phyloP scores from a whole-genome alignment of 768 basidiomycete genomes.

The Lyophyllum shimeji region DNA sequence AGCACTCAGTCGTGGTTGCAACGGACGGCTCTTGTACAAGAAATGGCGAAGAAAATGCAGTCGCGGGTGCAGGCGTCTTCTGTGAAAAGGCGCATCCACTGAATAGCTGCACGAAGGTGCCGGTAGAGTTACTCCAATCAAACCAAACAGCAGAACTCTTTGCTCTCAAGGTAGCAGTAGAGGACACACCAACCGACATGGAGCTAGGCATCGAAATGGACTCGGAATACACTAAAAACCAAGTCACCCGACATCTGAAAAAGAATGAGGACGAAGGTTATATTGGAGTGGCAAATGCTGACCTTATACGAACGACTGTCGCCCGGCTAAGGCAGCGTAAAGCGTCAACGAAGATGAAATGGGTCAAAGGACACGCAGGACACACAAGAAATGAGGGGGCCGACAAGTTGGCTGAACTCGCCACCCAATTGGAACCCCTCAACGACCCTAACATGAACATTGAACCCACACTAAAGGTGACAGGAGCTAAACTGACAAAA shows the following conservation, averaged over 20 bases:
- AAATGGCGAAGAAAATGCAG: not conserved
- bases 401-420: constrained; percentile 5
- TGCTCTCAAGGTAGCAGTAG: not conserved
- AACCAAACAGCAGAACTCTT: not conserved
- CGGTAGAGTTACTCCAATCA: not conserved
- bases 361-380: constrained; percentile 18
- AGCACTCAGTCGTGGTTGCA: too few relatives aligned
- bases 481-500: not conserved
- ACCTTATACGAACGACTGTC: not conserved
- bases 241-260: not conserved
- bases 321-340: not conserved
- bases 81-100: not conserved
- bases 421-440: not conserved
- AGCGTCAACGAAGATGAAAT: not conserved
- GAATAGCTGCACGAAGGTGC: not conserved
- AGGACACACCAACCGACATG: not conserved
- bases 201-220: not conserved
- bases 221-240: not conserved
- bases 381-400: constrained; percentile 17
- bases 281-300: not conserved
- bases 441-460: not conserved
- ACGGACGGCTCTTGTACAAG: not conserved
- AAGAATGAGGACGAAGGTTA: not conserved
- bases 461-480: not conserved
- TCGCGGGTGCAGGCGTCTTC: constrained; percentile 1